These are phyloP conservation scores for Suhomyces bribrorum DNA, from an alignment of 1,139 yeast species.

Conservation along the genomic window DNA sequence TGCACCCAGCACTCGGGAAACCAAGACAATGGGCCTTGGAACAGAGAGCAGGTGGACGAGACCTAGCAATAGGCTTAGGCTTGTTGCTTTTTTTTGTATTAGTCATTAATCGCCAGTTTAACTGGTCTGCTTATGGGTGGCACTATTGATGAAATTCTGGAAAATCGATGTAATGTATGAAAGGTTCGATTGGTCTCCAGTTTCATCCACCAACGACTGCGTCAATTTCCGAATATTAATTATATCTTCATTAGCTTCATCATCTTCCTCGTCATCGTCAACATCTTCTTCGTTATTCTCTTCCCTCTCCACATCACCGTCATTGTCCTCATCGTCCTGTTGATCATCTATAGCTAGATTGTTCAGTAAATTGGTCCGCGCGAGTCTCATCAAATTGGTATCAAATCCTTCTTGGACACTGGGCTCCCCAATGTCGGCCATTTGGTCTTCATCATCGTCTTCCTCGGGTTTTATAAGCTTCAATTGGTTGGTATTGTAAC, in stretches of 20 bases:
- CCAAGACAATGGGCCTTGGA: too few relatives aligned
- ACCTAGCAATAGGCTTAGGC: too few relatives aligned
- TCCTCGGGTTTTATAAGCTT: slow-evolving; percentile 61
- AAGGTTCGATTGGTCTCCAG: slow-evolving; percentile 21
- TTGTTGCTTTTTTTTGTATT: too few relatives aligned
- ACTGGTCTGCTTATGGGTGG: background rate
- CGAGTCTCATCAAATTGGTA: slow-evolving; percentile 31
- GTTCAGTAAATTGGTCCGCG: slow-evolving; percentile 38
- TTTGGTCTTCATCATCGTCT: slow-evolving; percentile 34
- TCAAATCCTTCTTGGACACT: slow-evolving; percentile 14
- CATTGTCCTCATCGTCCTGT: slow-evolving; percentile 24
- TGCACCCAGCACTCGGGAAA: too few relatives aligned
- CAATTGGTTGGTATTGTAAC: slow-evolving; percentile 80
- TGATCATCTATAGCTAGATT: slow-evolving; percentile 36
- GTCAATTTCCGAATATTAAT: slow-evolving; percentile 34
- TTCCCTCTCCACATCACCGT: slow-evolving; percentile 21
- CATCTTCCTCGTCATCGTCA: slow-evolving; percentile 20
- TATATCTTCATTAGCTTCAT: slow-evolving; percentile 22
- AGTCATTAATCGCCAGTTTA: too few relatives aligned
- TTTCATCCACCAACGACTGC: slow-evolving; percentile 11
- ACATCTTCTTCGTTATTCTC: slow-evolving; percentile 22
- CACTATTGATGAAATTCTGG: slow-evolving; percentile 42
- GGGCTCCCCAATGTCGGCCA: slow-evolving; percentile 18
- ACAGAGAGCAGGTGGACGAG: too few relatives aligned
- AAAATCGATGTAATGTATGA: slow-evolving; percentile 40